phyloP scores from a whole-genome alignment of 257 asterid species.

The Nicotiana tomentosiformis region DNA sequence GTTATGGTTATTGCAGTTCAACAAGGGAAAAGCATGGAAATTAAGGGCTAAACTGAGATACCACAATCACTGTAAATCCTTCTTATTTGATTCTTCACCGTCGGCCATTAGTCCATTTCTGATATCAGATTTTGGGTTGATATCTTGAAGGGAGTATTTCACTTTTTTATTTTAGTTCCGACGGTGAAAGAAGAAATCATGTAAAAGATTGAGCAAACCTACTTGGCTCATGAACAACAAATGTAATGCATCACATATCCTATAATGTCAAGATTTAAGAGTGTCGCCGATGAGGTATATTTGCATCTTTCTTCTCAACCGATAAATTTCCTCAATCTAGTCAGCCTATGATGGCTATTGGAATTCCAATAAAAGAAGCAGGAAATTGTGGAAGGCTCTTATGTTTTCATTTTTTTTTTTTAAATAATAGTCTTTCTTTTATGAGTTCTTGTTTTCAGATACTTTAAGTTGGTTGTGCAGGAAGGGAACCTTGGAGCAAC shows the following conservation, averaged over 20 bases:
- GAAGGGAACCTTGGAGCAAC: no score
- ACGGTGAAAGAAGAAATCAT: neutral
- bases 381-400: neutral
- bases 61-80: neutral
- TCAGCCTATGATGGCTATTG: neutral
- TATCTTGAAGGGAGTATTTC: neutral
- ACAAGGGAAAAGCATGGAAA: constrained; percentile 12
- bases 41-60: neutral
- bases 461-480: neutral
- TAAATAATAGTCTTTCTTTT: neutral
- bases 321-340: neutral
- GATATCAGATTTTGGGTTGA: neutral
- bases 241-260: neutral
- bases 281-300: neutral
- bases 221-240: neutral
- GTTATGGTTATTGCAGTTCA: constrained; percentile 20
- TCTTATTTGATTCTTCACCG: neutral
- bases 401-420: neutral
- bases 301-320: neutral
- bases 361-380: neutral
- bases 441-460: neutral
- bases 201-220: neutral
- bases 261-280: neutral
- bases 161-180: neutral
- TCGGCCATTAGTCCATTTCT: neutral